A percentile compares a stretch with the other conserved stretches of the same genome.
phyloP scores from a whole-genome alignment of 148 eudicot genomes.

The Rhododendron kiyosumense region DNA sequence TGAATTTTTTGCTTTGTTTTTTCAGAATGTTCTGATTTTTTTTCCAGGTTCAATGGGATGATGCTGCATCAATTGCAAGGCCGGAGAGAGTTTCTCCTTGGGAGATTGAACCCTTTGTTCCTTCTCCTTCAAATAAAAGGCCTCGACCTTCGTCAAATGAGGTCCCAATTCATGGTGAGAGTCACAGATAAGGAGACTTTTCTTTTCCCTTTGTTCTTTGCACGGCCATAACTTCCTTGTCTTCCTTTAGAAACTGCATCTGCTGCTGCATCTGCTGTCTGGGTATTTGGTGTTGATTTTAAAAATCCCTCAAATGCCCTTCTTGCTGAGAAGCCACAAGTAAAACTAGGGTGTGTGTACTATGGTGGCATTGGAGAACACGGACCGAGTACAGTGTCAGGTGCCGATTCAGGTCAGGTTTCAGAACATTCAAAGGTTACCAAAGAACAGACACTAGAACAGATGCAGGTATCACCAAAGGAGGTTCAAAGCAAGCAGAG shows the following conservation, averaged over 20 bases:
- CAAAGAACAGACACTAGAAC: conserved; percentile 35
- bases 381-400: conserved; percentile 32
- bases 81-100: conserved; percentile 93
- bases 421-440: conserved; percentile 53
- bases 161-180: conserved; percentile 53
- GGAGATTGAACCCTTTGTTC: conserved; percentile 86
- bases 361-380: conserved; percentile 24
- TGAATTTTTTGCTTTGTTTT: not conserved
- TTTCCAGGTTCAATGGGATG: conserved; percentile 96
- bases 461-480: conserved; percentile 34
- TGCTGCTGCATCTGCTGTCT: conserved; percentile 44
- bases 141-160: conserved; percentile 39
- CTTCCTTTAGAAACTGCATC: conserved; percentile 34
- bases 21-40: not conserved
- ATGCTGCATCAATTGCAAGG: conserved; percentile 66
- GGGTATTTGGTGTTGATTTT: conserved; percentile 82
- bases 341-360: conserved; percentile 18
- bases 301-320: conserved; percentile 36
- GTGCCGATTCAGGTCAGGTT: conserved; percentile 45
- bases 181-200: not conserved
- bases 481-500: conserved; percentile 57
- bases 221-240: not conserved
- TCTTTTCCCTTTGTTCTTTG: conserved; percentile 9
- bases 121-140: conserved; percentile 61
- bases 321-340: conserved; percentile 22